Percentiles rank a stretch among this genome's conserved stretches.
Conservation (phyloP, 371 early-diverging fungal genomes). For the Actinomortierella ambigua region DNA sequence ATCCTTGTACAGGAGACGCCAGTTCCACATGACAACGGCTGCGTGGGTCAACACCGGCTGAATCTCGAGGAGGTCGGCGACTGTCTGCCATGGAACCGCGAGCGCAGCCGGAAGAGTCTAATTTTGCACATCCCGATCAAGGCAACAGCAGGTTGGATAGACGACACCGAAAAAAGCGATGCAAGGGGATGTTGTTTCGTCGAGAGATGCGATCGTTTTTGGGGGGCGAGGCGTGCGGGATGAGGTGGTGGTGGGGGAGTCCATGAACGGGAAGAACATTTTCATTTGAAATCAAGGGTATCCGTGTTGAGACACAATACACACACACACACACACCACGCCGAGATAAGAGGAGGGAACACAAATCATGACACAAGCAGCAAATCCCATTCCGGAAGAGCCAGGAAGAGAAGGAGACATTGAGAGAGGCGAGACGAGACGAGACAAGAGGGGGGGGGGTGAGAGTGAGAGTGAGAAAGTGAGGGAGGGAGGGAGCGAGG, state of each 20-base stretch:
- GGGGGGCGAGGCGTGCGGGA: too few species aligned
- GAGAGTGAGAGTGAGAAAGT: background rate
- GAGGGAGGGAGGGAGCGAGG: background rate
- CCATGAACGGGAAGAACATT: too few species aligned
- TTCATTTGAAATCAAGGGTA: too few species aligned
- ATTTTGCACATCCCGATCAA: background rate
- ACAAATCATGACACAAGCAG: slow-evolving; percentile 1
- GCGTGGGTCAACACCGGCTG: slow-evolving; percentile 91
- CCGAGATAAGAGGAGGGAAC: background rate
- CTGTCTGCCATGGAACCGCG: slow-evolving; percentile 85
- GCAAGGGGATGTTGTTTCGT: too few species aligned
- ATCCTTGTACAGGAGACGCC: slow-evolving; percentile 75
- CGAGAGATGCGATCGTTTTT: too few species aligned
- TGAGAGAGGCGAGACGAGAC: background rate
- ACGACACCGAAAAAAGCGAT: too few species aligned
- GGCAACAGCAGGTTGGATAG: too few species aligned
- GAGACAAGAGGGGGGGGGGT: background rate
- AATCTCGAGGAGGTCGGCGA: slow-evolving; percentile 82
- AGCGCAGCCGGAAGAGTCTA: slow-evolving; percentile 80
- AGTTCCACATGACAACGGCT: slow-evolving; percentile 91
- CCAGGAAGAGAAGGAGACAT: too few species aligned
- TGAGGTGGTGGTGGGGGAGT: too few species aligned
- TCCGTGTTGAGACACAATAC: too few species aligned
- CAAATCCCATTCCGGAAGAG: background rate
- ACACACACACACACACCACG: too few species aligned